Evolutionary conservation across 2,329 filamentous ascomycete genomes (phyloP), one percentile per base, ranked within the genome.

Genomic region (Curvularia hawaiiensis): DNA sequence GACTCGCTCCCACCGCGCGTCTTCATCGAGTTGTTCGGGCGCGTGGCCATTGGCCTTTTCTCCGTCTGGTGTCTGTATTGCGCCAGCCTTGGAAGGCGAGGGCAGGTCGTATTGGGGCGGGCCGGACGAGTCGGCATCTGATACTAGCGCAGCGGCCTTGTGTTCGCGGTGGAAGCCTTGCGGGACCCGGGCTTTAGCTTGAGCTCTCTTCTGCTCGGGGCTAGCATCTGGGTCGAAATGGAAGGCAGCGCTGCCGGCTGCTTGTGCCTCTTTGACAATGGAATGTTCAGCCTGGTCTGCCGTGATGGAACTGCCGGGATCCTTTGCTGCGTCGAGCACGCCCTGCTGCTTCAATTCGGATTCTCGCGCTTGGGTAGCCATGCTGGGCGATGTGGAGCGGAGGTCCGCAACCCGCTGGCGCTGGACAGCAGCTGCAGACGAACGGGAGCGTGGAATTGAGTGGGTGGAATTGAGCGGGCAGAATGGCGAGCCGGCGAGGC

Each of bases 211-310:
- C 77, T 96, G 84, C 74, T 92, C 91, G 0, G 89, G 84, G 43
- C 84, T 88, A 41, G 92, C 93, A 80, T 97, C 80, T 0, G 95
- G 92, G 73, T 99, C 85, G 79, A 98, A 99, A 61, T 88, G 85
- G 74, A 90, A 95, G 62, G 92, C 93, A 30, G 88, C 80, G 24
- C 90, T 86, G 41, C 95, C 95, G 12, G 89, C 91, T 69, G 90
- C 89, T 70, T 84, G 86, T 65, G 91, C 91, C 75, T 96, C 88
- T 52, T 90, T 82, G 26, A 96, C 83, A 48, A 97, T 84, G 68
- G 85, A 85, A 65, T 85, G 83, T 78, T 96, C 85, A 31, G 90
- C 90, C 62, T 88, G 87, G 40, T 90, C 85, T 46, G 91, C 82
- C 0, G 86, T 85, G 63, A 92, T 84, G 44, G 78, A 79, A 73